phyloP scores from a whole-genome alignment of 768 basidiomycete species.

The Russula sp. region DNA sequence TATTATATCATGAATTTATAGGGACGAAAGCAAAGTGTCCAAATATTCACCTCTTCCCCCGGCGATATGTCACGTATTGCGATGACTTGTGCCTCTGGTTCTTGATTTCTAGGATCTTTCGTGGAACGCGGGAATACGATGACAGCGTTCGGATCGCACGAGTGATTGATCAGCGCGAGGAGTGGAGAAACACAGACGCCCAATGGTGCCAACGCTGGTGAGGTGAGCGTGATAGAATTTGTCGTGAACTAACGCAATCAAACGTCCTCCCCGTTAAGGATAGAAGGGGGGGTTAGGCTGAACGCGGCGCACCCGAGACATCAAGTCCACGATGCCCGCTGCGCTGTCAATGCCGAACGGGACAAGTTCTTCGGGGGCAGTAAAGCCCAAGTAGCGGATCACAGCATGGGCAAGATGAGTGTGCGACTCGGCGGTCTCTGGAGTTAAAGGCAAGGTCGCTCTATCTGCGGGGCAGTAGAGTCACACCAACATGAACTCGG shows the following conservation, averaged over 20 bases:
- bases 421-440: slow-evolving; percentile 46
- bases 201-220: slow-evolving; percentile 68
- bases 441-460: slow-evolving; percentile 38
- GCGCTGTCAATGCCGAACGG: slow-evolving; percentile 50
- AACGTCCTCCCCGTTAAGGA: background rate
- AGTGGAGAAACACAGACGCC: slow-evolving; percentile 80
- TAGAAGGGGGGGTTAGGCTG: background rate
- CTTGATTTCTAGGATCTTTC: slow-evolving; percentile 30
- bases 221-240: slow-evolving; percentile 84
- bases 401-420: slow-evolving; percentile 68
- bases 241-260: slow-evolving; percentile 61
- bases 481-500: background rate
- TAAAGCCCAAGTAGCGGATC: slow-evolving; percentile 59
- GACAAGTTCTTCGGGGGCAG: slow-evolving; percentile 50
- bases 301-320: slow-evolving; percentile 53
- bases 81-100: slow-evolving; percentile 66
- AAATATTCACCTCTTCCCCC: slow-evolving; percentile 60
- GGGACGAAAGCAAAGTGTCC: background rate
- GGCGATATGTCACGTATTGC: slow-evolving; percentile 55
- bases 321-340: slow-evolving; percentile 58
- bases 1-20: slow-evolving; percentile 26
- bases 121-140: slow-evolving; percentile 76
- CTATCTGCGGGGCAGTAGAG: slow-evolving; percentile 41
- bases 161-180: slow-evolving; percentile 81
- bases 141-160: slow-evolving; percentile 81